Conservation (phyloP, 306 rosid genomes). For the Trichosanthes truncata region DNA sequence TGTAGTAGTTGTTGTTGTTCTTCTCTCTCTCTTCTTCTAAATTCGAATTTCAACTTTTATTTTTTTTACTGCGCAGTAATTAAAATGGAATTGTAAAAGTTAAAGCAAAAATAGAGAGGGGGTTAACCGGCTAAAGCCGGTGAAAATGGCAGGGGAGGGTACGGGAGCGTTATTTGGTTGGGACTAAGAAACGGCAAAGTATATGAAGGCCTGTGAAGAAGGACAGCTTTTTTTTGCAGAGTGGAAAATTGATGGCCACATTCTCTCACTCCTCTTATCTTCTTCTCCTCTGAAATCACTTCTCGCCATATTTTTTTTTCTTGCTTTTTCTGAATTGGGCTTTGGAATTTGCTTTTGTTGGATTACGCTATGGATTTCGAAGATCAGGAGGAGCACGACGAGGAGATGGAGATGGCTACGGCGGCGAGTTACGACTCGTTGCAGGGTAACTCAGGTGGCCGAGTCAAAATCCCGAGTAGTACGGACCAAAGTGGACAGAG, state of each 20-base stretch:
- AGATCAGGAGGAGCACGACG: conserved; percentile 75
- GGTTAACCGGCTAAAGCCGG: conserved; percentile 45
- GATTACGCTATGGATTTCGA: conserved; percentile 56
- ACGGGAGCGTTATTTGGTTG: conserved; percentile 4
- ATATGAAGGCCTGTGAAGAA: conserved; percentile 28
- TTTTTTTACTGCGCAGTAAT: conserved; percentile 12
- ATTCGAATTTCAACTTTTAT: background rate
- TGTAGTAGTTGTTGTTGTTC: background rate
- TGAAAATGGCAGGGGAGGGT: conserved; percentile 6
- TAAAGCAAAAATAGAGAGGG: conserved; percentile 2
- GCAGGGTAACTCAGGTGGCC: conserved; percentile 20
- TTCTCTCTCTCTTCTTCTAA: background rate
- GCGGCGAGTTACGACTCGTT: conserved; percentile 51
- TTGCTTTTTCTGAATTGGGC: background rate
- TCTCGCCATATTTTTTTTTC: background rate
- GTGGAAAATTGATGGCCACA: conserved; percentile 20
- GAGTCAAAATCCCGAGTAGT: conserved; percentile 22
- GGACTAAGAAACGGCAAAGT: conserved; percentile 37
- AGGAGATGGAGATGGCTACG: conserved; percentile 46
- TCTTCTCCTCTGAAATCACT: conserved; percentile 7
- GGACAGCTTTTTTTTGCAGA: conserved; percentile 19
- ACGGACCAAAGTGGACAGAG: conserved; percentile 18
- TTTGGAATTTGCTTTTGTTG: too few species aligned
- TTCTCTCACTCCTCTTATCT: conserved; percentile 18
- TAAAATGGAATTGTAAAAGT: background rate